Base-by-base conservation (phyloP, 495 filamentous ascomycete genomes). In the Talaromyces stipitatus region DNA sequence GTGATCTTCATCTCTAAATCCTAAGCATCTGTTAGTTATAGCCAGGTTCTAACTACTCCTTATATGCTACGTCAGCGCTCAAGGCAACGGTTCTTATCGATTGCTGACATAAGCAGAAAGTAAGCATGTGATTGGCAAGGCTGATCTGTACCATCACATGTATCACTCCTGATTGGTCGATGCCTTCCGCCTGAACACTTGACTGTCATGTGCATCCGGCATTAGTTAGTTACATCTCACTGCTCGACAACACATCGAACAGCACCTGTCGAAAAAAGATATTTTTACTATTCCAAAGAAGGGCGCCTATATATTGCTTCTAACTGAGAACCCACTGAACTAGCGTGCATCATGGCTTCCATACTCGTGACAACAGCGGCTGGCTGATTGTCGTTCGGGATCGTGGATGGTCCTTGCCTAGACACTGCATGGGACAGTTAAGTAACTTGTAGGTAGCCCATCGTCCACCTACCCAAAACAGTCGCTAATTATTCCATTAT, bases 111-210 rank as follows among this genome's bases (percentile, higher is more conserved):
- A 54, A 36, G 52, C 30, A 23, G 12, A 24, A 20, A 26, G 6
- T 6, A 22, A 36, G 23, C 54, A 55, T 55, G 54, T 55, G 54
- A 55, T 55, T 55, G 54, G 54, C 36, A 55, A 18, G 36, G 20
- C 53, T 41, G 53, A 14, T 26, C 33, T 9, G 1, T 26, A 18
- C 11, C 23, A 23, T 55, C 36, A 55, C 32, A 26, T 55, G 54
- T 23, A 10, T 7, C 2, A 23, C 12, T 4, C 2, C 32, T 55
- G 32, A 55, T 55, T 55, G 54, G 54, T 22, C 46, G 32, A 23
- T n/a, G 50, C 23, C 22, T 20, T 23, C 23, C 48, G 24, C 27
- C 50, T 52, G 50, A 54, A 38, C n/a, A 16, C 51, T 38, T 4
- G 30, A 8, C 51, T 23, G 54, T 55, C 54, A 43, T 45, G 33